Evolutionary conservation across 2,329 filamentous ascomycete genomes (phyloP), one percentile per base, ranked within the genome.

Genomic region (Trichophyton verrucosum): DNA sequence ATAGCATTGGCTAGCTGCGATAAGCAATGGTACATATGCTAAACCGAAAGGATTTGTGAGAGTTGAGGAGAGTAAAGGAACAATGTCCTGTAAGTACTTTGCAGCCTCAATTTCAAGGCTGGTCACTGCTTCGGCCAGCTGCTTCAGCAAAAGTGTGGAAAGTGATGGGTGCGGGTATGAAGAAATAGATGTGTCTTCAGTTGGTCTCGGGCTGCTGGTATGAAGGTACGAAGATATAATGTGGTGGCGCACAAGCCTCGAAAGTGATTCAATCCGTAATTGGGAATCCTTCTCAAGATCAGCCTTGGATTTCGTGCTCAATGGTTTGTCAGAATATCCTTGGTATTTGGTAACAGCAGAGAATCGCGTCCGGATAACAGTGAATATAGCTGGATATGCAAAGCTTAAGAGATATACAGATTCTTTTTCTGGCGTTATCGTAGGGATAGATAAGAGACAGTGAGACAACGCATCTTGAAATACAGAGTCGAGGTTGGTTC

Each of bases 371-470:
- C 74, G 66, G 6, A 77, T 71, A 4, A 96, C 78, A 0, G 75
- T 74, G 17, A 87, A 74, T 2, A 95, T 77, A 1, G 85, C 84
- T 6, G 80, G 77, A 65, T 91, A 95, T 0, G 87, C 84, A 5
- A 80, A 77, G 4, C 72, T 68, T 0, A 96, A 79, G 2, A 96
- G 75, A 1, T 69, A 68, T 1, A 87, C 69, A 3, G 88, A 88
- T 61, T 94, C 87, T 0, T 79, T 70, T 67, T 89, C 86, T 0
- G 88, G 84, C 0, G 89, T 96, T 47, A 95, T 76, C 11, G 80
- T 83, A 0, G 92, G 91, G 4, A 96, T 78, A 67, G 85, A 88
- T 6, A 86, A 79, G n/a, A 96, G 80, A 40, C 85, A 84, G 0
- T 89, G 88, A 15, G 68, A 70, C 38, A 78, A 64, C 24, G 75